Base-by-base conservation (phyloP, 345 rosid genomes). In the Adansonia digitata region DNA sequence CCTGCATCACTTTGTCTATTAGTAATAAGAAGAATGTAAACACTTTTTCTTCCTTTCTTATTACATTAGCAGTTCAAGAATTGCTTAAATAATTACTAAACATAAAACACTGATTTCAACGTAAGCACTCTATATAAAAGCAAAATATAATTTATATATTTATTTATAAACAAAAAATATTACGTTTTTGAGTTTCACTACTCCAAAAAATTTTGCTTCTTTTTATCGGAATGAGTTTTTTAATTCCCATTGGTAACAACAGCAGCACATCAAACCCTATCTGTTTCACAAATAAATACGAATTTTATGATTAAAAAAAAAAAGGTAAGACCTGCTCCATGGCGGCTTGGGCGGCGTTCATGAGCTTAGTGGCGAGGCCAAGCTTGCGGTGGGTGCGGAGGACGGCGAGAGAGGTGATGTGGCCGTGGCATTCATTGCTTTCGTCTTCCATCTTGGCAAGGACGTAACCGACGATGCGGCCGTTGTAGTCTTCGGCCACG, bases 401-500 rank as follows among this genome's bases (percentile, higher is more conserved):
- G 66, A 93, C 97, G 35, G 99, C 99, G 82, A 95, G 98, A 27
- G 99, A 95, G 77, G 99, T 95, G 82, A 95, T 95, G 63, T 95
- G 98, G 24, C 99, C 97, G 68, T 95, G 98, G 82, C 97, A 95
- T 88, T 95, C 99, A 65, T 86, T 91, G 68, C 89, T 89, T 82
- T 95, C 99, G 45, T 95, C 99, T 72, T 95, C 99, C 99, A 95
- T 95, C 91, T 95, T 95, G 42, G 98, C 98, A 46, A 94, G 78
- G 5, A 95, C 99, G 68, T 95, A 95, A 24, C 99, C 99, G 35
- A 95, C 99, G 82, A 95, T 95, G 40, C 93, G 92, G 55, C 97
- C 97, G 74, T 93, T 93, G 87, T 93, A 93, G 80, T 95, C 99
- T 76, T 95, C 97, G 39, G 98, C 99, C 18, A 95, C 99, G 83